Evolutionary conservation across 2,329 filamentous ascomycete genomes (phyloP), one percentile per base, ranked within the genome.

Genomic region (Davidsoniella australis): DNA sequence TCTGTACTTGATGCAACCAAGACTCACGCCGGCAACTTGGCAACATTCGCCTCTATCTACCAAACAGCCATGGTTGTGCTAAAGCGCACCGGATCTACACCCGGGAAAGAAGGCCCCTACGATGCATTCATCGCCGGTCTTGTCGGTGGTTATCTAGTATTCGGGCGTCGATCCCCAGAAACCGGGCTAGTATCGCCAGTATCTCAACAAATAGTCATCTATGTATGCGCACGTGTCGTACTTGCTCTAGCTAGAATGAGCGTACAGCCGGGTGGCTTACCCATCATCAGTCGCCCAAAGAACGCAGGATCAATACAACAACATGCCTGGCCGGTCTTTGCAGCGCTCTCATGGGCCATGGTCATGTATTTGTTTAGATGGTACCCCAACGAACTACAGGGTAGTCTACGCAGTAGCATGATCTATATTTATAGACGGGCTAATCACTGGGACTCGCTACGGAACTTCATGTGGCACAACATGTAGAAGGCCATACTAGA

Each of bases 141-240:
- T 6, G 62, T 94, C 43, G 91, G 91, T 60, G 91, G 91, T 48
- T 98, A 96, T 71, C 67, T 85, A 54, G 85, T 96, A 55, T 98
- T 98, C 62, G 91, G 89, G 45, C 64, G 70, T 40, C 71, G 75
- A 53, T 75, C 72, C 40, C 65, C 63, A 58, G 80, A 83, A 53
- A 68, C 66, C 37, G 81, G 81, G 57, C 74, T 75, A 62, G 79
- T 85, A 59, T 83, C 81, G 54, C 82, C 78, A 55, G 82, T 95
- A 54, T 94, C 81, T 66, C 86, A 95, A 70, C 89, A 98, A 71
- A 98, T 98, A 62, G 87, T 94, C 63, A 85, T 96, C 58, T 98
- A 98, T 69, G 84, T 98, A 55, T 95, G 95, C 61, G 91, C 91
- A 44, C 80, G 91, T 56, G 91, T 95, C 14, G 73, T 82, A 53